Conservation (phyloP, 257 asterid species). For the Solanum corneliomulleri region DNA sequence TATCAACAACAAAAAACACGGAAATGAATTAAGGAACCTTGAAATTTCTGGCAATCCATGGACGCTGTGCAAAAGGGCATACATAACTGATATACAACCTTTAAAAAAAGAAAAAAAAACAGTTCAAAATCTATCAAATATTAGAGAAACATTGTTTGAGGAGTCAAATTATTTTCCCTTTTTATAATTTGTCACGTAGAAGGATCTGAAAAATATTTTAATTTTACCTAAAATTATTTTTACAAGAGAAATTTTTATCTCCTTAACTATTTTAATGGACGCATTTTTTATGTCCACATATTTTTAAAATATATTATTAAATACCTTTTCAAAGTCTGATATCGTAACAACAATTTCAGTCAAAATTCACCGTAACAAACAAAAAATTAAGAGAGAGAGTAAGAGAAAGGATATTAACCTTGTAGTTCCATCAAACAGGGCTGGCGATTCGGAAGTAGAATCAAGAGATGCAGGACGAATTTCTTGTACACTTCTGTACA, state of each 20-base stretch:
- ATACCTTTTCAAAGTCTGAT: no score
- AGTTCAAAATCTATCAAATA: background rate
- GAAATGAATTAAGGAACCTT: constrained; percentile 28
- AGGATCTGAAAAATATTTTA: no score
- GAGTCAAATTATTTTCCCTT: no score
- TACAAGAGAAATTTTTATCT: no score
- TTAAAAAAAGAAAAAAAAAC: background rate
- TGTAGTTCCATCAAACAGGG: constrained; percentile 39
- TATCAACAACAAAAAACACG: background rate
- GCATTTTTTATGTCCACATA: no score
- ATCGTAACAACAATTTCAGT: no score
- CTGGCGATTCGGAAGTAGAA: constrained; percentile 27
- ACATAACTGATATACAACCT: constrained; percentile 52
- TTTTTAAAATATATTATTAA: no score
- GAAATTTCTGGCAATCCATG: constrained; percentile 59
- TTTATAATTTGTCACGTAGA: background rate
- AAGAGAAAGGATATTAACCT: constrained; percentile 11
- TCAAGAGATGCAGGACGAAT: constrained; percentile 24
- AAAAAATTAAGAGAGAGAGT: background rate
- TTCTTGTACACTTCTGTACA: constrained; percentile 9
- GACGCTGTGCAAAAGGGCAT: constrained; percentile 75
- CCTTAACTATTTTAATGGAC: no score
- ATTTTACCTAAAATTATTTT: no score
- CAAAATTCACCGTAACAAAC: no score
- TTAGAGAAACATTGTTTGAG: no score